Evolutionary conservation across 2,329 filamentous ascomycete genomes (phyloP), one percentile per base, ranked within the genome.

Genomic region (Beauveria scarabaeidicola): DNA sequence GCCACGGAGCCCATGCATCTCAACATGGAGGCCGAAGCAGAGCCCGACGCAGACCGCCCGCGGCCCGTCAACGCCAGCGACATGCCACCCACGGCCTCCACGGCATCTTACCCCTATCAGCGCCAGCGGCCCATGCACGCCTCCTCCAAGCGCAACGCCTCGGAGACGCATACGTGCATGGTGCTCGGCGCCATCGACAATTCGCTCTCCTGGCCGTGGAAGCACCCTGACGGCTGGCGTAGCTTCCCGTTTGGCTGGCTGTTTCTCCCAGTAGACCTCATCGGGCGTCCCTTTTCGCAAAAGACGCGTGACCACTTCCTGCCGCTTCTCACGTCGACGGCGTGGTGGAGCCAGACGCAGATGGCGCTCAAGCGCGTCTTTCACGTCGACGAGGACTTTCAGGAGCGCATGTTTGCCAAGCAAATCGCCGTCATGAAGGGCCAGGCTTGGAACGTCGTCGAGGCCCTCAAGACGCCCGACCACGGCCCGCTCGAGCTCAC

Each of bases 381-480:
- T 71, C 87, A 90, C 65, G 85, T 95, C 70, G 94, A 99, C 72
- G 86, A 88, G 2, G 94, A 99, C 74, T 99, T 99, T 73, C 91
- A 97, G 71, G 94, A 99, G 75, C 88, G 90, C 74, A 99, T 99
- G 94, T 99, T 96, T 75, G 91, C 91, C n/a, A 86, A 90, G 65
- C 94, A 99, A 70, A 95, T 99, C 63, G 93, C 94, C 1, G 94
- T 99, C 61, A 96, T 99, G 91, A 99, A 99, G 74, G 94, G 94
- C 11, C 94, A 99, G 71, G 94, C 94, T 0, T 99, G 94, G 91
- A 99, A 99, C 70, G 94, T 99, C 0, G 94, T 99, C 5, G 94
- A 99, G 76, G 97, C 94, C 0, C 81, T 99, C 62, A 99, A 99
- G 72, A 89, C 89, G 19, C 80, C 85, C 0, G 94, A 97, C 69